A percentile compares a stretch with the other conserved stretches of the same genome.
These are phyloP conservation scores for Lipomyces yamadae DNA, from an alignment of 805 yeast genomes.

Conservation along the genomic window DNA sequence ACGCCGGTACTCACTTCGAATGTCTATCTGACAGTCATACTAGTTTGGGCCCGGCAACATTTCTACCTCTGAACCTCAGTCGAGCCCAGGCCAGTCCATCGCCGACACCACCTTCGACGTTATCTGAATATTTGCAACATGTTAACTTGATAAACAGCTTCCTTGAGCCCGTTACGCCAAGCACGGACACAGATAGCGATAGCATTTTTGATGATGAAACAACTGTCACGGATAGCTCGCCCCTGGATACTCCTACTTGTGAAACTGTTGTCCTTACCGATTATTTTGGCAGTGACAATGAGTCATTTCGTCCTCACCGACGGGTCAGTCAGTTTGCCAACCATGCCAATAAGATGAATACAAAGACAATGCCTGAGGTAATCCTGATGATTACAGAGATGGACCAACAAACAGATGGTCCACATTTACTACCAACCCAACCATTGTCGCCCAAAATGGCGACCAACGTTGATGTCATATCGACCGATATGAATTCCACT, in stretches of 20 bases:
- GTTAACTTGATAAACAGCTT: neutral
- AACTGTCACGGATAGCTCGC: neutral
- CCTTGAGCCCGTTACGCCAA: neutral
- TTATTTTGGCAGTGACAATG: neutral
- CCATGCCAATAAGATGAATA: neutral
- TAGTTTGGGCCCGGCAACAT: neutral
- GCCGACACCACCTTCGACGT: neutral
- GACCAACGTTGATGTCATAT: neutral
- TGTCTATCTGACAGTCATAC: neutral
- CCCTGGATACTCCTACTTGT: neutral
- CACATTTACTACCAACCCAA: neutral
- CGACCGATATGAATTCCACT: neutral
- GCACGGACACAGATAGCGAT: neutral
- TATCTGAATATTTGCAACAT: neutral
- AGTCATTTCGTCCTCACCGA: neutral
- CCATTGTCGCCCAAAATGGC: neutral
- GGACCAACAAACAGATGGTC: neutral
- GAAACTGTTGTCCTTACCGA: neutral
- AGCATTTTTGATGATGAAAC: neutral
- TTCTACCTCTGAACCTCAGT: neutral
- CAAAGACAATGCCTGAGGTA: neutral
- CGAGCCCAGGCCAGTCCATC: neutral
- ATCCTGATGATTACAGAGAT: neutral
- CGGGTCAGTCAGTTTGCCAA: neutral
- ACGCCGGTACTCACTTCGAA: neutral